Percentiles rank a stretch among this genome's conserved stretches.
These are phyloP conservation scores for Yamadazyma triangularis DNA, from an alignment of 1,139 yeast genomes.

Conservation along the genomic window DNA sequence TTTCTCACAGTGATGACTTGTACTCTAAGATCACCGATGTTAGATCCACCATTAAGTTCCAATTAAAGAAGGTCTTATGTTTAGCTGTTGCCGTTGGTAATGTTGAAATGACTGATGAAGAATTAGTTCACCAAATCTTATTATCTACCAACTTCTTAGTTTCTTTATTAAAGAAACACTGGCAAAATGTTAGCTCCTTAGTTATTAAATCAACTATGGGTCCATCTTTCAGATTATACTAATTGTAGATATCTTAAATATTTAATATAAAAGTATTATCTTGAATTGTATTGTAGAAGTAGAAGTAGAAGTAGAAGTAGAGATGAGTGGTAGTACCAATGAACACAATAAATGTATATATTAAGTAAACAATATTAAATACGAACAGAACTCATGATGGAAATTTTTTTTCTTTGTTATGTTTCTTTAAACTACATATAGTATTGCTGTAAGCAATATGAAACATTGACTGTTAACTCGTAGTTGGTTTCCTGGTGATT, in stretches of 20 bases:
- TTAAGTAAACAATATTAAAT: no score
- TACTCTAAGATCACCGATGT: slow-evolving; percentile 95
- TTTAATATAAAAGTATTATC: background rate
- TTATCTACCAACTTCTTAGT: slow-evolving; percentile 99
- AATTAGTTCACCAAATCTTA: slow-evolving; percentile 96
- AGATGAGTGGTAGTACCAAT: no score
- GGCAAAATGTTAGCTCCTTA: slow-evolving; percentile 99
- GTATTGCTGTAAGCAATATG: no score
- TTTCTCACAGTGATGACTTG: slow-evolving; percentile 98
- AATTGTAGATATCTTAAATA: background rate
- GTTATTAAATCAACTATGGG: slow-evolving; percentile 99
- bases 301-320: no score
- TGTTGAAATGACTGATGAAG: slow-evolving; percentile 98
- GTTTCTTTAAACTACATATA: no score
- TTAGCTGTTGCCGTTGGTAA: slow-evolving; percentile 96
- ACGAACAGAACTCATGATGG: no score
- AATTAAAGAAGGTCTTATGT: slow-evolving; percentile 93
- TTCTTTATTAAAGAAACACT: slow-evolving; percentile 99
- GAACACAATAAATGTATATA: no score
- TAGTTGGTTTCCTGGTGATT: no score
- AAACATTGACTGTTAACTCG: no score
- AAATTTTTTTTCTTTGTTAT: no score
- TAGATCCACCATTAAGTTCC: slow-evolving; percentile 99
- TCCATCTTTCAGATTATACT: slow-evolving; percentile 97
- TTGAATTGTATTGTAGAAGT: no score